Conservation (phyloP, 495 filamentous ascomycete species). For the Penicillium dipodomyicola region DNA sequence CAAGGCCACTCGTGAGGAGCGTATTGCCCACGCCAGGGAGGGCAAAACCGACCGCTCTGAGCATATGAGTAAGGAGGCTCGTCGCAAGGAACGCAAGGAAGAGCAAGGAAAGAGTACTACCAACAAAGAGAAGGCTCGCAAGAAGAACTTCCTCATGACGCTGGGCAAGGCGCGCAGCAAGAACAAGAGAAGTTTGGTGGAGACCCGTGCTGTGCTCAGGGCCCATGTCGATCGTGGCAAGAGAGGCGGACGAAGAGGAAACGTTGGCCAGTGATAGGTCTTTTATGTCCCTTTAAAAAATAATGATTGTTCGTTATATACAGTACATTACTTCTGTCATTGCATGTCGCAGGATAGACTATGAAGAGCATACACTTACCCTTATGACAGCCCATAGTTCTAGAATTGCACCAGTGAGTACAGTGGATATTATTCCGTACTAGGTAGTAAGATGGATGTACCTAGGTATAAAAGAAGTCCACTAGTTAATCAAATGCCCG, state of each 20-base stretch:
- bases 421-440: no score
- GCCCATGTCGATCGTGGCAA: slow-evolving; percentile 81
- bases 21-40: slow-evolving; percentile 71
- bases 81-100: slow-evolving; percentile 78
- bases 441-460: no score
- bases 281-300: slow-evolving; percentile 1
- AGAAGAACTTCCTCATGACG: slow-evolving; percentile 99
- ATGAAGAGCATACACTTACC: neutral
- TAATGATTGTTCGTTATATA: slow-evolving; percentile 11
- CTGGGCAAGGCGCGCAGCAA: slow-evolving; percentile 90
- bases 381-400: neutral
- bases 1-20: slow-evolving; percentile 77
- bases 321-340: neutral
- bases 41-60: slow-evolving; percentile 61
- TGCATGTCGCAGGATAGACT: neutral
- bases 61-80: slow-evolving; percentile 77
- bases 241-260: slow-evolving; percentile 78
- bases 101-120: slow-evolving; percentile 89
- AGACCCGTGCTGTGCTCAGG: slow-evolving; percentile 73
- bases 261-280: slow-evolving; percentile 39
- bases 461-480: no score
- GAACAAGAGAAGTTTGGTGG: slow-evolving; percentile 85
- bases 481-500: no score
- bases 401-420: neutral
- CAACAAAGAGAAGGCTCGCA: slow-evolving; percentile 93